Conservation (phyloP, 139 green algal genomes). For the Closterium sp. region DNA sequence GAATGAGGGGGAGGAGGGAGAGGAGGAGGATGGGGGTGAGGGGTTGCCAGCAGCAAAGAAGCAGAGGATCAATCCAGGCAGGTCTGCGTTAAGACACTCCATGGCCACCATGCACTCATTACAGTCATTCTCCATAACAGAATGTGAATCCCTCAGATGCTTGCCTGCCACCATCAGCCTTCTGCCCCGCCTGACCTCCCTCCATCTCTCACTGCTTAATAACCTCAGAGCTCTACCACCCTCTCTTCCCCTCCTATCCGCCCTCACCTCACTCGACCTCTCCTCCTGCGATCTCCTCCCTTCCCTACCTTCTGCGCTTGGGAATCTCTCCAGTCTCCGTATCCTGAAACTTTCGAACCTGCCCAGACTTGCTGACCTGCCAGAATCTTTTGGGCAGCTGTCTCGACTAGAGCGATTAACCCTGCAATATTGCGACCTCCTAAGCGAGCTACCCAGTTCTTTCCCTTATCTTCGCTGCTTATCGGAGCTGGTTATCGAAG, state of each 20-base stretch:
- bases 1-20: neutral
- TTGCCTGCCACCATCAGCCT: neutral
- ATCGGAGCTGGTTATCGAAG: neutral
- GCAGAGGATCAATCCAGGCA: neutral
- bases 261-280: neutral
- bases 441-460: neutral
- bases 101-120: neutral
- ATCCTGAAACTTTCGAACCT: neutral
- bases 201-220: neutral
- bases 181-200: neutral
- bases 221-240: neutral
- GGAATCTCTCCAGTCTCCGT: neutral
- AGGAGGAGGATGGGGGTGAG: neutral
- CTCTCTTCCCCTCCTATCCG: neutral
- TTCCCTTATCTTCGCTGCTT: neutral
- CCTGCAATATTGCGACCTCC: neutral
- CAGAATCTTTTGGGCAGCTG: neutral
- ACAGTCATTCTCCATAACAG: neutral
- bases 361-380: neutral
- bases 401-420: neutral
- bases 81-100: neutral
- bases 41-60: neutral
- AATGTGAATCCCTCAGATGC: neutral
- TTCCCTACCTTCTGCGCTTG: neutral
- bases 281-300: neutral